Conservation (phyloP, 176 grass and related monocot genomes). For the Stipa capillata region DNA sequence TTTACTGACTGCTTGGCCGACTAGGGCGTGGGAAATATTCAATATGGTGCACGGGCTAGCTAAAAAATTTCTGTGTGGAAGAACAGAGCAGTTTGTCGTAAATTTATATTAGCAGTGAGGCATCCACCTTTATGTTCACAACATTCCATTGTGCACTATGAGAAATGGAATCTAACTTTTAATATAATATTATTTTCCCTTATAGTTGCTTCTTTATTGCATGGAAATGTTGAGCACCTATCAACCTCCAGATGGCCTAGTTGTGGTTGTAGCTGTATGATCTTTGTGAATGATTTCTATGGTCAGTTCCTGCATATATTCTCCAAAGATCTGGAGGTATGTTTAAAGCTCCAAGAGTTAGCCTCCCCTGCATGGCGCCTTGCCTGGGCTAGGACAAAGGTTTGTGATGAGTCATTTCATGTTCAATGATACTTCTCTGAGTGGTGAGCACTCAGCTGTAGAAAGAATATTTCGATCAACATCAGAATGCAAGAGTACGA, state of each 20-base stretch:
- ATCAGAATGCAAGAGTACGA: slow-evolving; percentile 40
- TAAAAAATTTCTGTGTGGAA: slow-evolving; percentile 25
- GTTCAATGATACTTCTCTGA: slow-evolving; percentile 43
- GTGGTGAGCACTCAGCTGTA: slow-evolving; percentile 51
- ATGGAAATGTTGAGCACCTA: slow-evolving; percentile 28
- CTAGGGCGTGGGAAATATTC: slow-evolving; percentile 14
- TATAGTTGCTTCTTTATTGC: slow-evolving; percentile 39
- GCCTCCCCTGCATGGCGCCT: slow-evolving; percentile 82
- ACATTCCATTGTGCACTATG: slow-evolving; percentile 71
- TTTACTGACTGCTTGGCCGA: slow-evolving; percentile 14
- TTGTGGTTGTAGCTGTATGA: slow-evolving; percentile 10
- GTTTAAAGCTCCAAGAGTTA: slow-evolving; percentile 48
- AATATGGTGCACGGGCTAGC: slow-evolving; percentile 23
- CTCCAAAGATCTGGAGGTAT: slow-evolving; percentile 43
- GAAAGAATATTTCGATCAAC: slow-evolving; percentile 60
- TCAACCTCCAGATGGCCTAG: slow-evolving; percentile 32
- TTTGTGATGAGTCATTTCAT: slow-evolving; percentile 40
- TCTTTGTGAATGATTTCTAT: slow-evolving; percentile 29
- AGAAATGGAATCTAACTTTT: slow-evolving; percentile 74
- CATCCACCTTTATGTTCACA: slow-evolving; percentile 71
- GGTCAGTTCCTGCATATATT: slow-evolving; percentile 53
- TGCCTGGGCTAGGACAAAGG: slow-evolving; percentile 34
- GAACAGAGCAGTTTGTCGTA: slow-evolving; percentile 29
- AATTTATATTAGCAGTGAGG: slow-evolving; percentile 77
- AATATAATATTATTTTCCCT: slow-evolving; percentile 35